Evolutionary conservation across 805 yeast species (phyloP).

Genomic region (Starmerella gropengiesseri): DNA sequence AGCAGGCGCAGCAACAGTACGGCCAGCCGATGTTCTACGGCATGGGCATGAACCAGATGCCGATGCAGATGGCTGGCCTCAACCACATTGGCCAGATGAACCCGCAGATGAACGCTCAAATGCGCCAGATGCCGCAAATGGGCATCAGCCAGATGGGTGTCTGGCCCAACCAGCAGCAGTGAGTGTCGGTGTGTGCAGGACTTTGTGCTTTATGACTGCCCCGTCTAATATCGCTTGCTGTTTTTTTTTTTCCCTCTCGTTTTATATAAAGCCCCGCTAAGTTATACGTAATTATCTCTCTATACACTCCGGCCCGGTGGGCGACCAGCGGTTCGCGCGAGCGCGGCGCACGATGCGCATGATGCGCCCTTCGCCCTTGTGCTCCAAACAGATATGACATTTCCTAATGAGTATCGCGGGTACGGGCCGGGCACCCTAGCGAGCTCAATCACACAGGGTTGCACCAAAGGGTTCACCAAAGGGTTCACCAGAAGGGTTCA

Average conservation of each 20-base stretch:
- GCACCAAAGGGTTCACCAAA: too few relatives aligned
- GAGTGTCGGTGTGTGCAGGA: not conserved
- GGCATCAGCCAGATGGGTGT: slow-evolving; percentile 22
- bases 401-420: too few relatives aligned
- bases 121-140: slow-evolving; percentile 24
- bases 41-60: slow-evolving; percentile 22
- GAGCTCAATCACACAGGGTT: too few relatives aligned
- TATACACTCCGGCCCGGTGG: not conserved
- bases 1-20: slow-evolving; percentile 19
- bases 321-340: too few relatives aligned
- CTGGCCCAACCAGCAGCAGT: slow-evolving; percentile 24
- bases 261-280: not conserved
- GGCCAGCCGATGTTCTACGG: slow-evolving; percentile 22
- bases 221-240: not conserved
- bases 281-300: slow-evolving; percentile 2
- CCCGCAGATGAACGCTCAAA: slow-evolving; percentile 20
- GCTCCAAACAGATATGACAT: too few relatives aligned
- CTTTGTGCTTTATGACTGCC: too few relatives aligned
- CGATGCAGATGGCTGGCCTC: slow-evolving; percentile 21
- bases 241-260: not conserved
- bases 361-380: too few relatives aligned
- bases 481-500: too few relatives aligned
- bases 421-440: not conserved
- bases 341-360: too few relatives aligned
- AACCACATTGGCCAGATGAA: slow-evolving; percentile 20